phyloP scores from a whole-genome alignment of 179 eudicot genomes.

The Corrigiola litoralis region DNA sequence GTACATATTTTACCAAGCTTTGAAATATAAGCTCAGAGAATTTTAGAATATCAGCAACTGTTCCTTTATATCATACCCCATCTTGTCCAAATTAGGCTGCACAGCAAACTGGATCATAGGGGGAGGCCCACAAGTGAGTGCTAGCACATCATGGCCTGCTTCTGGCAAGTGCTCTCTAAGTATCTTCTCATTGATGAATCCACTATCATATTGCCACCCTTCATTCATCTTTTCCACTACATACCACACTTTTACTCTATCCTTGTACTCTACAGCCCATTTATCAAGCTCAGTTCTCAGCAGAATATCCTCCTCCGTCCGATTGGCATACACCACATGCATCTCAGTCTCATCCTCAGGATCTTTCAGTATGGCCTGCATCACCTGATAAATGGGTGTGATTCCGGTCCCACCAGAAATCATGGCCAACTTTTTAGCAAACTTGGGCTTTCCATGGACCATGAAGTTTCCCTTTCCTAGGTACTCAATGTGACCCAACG shows the following conservation, averaged over 20 bases:
- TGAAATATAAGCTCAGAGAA: not conserved
- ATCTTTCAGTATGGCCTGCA: conserved; percentile 73
- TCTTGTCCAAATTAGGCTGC: conserved; percentile 78
- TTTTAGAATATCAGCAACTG: conserved; percentile 55
- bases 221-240: conserved; percentile 56
- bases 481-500: conserved; percentile 87
- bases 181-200: conserved; percentile 49
- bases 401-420: conserved; percentile 87
- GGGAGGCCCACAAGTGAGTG: conserved; percentile 86
- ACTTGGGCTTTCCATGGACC: conserved; percentile 61
- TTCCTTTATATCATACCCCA: conserved; percentile 71
- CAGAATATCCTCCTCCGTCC: conserved; percentile 75
- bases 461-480: conserved; percentile 55
- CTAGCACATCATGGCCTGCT: conserved; percentile 44
- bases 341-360: conserved; percentile 76
- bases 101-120: conserved; percentile 90
- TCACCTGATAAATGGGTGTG: conserved; percentile 81
- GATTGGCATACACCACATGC: conserved; percentile 75
- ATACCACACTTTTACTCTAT: conserved; percentile 80
- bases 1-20: not conserved
- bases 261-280: conserved; percentile 53
- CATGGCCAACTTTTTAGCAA: conserved; percentile 66
- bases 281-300: conserved; percentile 72
- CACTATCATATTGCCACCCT: conserved; percentile 68
- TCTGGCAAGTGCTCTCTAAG: conserved; percentile 68